phyloP scores from a whole-genome alignment of 257 asterid genomes.

The Solanum chiquidenum region DNA sequence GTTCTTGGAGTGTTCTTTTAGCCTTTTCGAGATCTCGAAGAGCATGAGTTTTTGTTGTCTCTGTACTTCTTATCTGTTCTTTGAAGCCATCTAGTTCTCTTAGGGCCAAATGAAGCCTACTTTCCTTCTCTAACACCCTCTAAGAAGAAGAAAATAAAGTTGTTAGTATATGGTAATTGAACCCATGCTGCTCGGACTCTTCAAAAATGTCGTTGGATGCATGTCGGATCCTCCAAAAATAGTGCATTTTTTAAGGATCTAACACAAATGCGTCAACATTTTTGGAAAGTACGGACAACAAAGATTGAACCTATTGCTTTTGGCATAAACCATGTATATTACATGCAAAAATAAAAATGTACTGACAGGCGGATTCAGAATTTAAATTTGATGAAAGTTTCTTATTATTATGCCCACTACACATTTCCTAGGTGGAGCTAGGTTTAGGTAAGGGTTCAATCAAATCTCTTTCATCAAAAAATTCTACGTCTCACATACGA shows the following conservation, averaged over 20 bases:
- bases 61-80: constrained; percentile 37
- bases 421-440: background rate
- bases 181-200: background rate
- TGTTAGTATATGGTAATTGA: background rate
- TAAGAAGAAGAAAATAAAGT: background rate
- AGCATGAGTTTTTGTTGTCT: constrained; percentile 51
- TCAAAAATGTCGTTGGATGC: background rate
- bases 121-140: constrained; percentile 82
- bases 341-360: background rate
- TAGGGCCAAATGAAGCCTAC: constrained; percentile 51
- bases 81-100: constrained; percentile 46
- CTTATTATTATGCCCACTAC: background rate
- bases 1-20: constrained; percentile 46
- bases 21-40: constrained; percentile 48
- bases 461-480: no score
- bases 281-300: background rate
- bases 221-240: background rate
- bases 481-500: no score
- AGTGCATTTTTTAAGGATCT: background rate
- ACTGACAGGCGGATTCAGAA: background rate
- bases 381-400: background rate
- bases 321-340: background rate
- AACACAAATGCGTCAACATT: background rate
- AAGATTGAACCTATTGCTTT: background rate
- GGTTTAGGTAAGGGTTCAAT: no score